Conservation (phyloP, 1,284 basidiomycete species). For the Trametes polyzona region DNA sequence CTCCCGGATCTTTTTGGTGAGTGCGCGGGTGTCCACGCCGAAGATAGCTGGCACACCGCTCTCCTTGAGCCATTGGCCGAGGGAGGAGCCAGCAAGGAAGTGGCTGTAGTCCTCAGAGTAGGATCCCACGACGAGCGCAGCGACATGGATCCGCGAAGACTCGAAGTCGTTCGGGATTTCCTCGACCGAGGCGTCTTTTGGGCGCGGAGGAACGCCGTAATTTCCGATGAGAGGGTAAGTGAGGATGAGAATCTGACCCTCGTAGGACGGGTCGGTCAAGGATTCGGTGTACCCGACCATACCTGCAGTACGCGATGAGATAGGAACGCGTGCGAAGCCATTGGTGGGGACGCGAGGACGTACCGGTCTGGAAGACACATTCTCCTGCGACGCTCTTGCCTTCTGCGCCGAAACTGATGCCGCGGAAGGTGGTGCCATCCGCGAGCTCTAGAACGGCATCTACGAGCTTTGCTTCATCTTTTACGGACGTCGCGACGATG, state of each 20-base stretch:
- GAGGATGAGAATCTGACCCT: constrained; percentile 96
- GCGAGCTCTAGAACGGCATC: constrained; percentile 88
- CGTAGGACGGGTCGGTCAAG: constrained; percentile 97
- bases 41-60: constrained; percentile 94
- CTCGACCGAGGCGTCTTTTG: constrained; percentile 53
- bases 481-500: constrained; percentile 49
- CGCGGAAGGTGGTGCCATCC: constrained; percentile 89
- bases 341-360: constrained; percentile 37
- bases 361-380: constrained; percentile 99
- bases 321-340: neutral
- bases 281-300: constrained; percentile 99
- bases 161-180: constrained; percentile 86
- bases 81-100: constrained; percentile 88
- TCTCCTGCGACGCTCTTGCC: constrained; percentile 94
- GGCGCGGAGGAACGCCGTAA: constrained; percentile 94
- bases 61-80: constrained; percentile 95
- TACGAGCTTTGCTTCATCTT: constrained; percentile 28
- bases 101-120: constrained; percentile 97
- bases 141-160: constrained; percentile 92
- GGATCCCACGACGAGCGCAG: constrained; percentile 91
- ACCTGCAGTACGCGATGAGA: constrained; percentile 51
- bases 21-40: constrained; percentile 95
- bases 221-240: constrained; percentile 98
- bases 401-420: constrained; percentile 93
- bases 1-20: constrained; percentile 96